Evolutionary conservation across 352 stramenopile genomes (phyloP).

Genomic region (Nothophytophthora sp.): DNA sequence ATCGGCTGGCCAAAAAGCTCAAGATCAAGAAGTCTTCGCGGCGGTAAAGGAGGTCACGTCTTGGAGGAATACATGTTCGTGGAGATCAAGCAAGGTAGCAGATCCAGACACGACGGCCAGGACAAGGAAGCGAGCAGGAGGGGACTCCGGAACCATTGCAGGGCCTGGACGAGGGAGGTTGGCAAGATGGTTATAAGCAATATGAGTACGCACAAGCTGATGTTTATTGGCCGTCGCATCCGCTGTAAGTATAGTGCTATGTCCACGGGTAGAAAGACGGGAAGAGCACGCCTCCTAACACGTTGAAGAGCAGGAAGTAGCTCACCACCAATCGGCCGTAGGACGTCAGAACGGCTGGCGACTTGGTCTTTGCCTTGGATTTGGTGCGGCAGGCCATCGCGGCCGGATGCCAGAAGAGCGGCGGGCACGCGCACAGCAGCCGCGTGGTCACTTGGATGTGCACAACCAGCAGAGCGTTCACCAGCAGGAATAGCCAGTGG

Average conservation of each 20-base stretch:
- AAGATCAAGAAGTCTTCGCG: slow-evolving; percentile 62
- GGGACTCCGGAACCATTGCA: no score
- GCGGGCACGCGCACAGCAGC: slow-evolving; percentile 70
- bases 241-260: no score
- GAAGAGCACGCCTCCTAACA: slow-evolving; percentile 73
- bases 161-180: no score
- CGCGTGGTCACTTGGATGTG: slow-evolving; percentile 90
- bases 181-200: no score
- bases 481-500: slow-evolving; percentile 73
- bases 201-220: no score
- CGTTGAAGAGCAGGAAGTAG: slow-evolving; percentile 76
- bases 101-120: no score
- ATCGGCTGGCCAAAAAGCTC: slow-evolving; percentile 81
- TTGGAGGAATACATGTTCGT: no score
- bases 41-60: slow-evolving; percentile 23
- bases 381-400: slow-evolving; percentile 20
- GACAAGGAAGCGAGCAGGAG: no score
- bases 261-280: slow-evolving; percentile 87
- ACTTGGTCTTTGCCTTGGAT: slow-evolving; percentile 9
- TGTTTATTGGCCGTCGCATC: no score
- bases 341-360: slow-evolving; percentile 2
- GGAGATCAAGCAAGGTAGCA: not conserved
- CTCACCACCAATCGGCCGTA: slow-evolving; percentile 40
- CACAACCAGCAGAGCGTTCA: slow-evolving; percentile 78
- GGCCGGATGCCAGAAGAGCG: slow-evolving; percentile 79